These are phyloP conservation scores for Lycium barbarum DNA, from an alignment of 257 asterid species.

Conservation along the genomic window DNA sequence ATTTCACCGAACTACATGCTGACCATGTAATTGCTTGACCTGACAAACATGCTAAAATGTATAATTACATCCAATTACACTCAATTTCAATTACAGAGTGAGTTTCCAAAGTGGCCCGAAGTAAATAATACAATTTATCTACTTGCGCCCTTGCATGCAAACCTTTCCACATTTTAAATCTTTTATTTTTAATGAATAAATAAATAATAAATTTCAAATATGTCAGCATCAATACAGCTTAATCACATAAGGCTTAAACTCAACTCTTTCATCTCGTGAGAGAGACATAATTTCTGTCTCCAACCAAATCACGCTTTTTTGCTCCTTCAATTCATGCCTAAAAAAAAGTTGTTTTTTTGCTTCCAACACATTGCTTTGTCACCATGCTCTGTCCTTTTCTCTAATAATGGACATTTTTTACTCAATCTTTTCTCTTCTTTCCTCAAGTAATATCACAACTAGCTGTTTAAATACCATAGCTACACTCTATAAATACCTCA, in stretches of 20 bases:
- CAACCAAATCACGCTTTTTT: slow-evolving; percentile 18
- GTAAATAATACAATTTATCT: not conserved
- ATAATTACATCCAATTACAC: no score
- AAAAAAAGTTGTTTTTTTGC: not conserved
- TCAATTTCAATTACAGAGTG: no score
- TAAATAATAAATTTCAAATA: not conserved
- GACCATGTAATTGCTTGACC: no score
- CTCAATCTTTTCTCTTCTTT: not conserved
- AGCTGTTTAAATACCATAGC: not conserved
- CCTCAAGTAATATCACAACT: not conserved
- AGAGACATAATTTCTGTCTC: not conserved
- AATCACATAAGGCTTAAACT: slow-evolving; percentile 41
- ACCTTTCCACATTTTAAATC: not conserved
- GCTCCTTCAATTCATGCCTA: not conserved
- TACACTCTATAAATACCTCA: slow-evolving; percentile 24
- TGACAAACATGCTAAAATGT: no score
- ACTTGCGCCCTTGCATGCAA: not conserved
- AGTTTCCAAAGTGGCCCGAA: no score
- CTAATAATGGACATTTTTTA: not conserved
- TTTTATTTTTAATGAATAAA: not conserved
- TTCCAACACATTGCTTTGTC: slow-evolving; percentile 26
- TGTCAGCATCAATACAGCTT: slow-evolving; percentile 58
- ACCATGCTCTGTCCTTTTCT: slow-evolving; percentile 19
- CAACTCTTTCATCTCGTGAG: slow-evolving; percentile 39
- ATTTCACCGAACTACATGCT: no score